Base-by-base conservation (phyloP, 2,329 filamentous ascomycete genomes). In the Reticulascus tulasneorum region DNA sequence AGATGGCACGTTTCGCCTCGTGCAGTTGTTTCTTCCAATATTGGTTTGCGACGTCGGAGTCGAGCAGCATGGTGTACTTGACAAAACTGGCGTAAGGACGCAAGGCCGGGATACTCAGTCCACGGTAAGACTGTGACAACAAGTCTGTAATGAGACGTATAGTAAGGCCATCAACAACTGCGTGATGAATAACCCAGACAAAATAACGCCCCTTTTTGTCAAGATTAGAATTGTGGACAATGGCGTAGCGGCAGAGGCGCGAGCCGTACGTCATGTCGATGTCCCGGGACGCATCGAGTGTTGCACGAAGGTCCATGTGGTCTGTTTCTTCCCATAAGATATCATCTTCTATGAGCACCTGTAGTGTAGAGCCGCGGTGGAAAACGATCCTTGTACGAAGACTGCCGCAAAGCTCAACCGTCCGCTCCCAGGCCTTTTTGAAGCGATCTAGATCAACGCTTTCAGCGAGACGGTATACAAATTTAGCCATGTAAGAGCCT, bases 371-470 rank as follows among this genome's bases (percentile, higher is more conserved):
- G 18, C 32, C 35, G 15, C 41, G 21, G 11, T 38, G 18, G 7
- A 35, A 33, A 19, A 37, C 29, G 4, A 42, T 42, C 7, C 35
- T 20, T 6, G 40, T 42, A 6, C 35, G 35, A 15, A 42, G 32
- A 13, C 28, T 38, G 11, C 13, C 15, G 33, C 32, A 38, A 12
- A 34, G 16, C 6, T 15, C 5, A 1, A 43, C 13, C 16, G 37
- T 37, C 5, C 13, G 15, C 13, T 44, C 38, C 56, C 55, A 60
- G 7, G 56, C 53, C 3, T 40, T 34, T 34, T 52, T 50, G 48
- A 59, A 59, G 8, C 22, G 39, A 4, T 7, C 28, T 20, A 30
- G 12, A 12, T 30, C 28, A 6, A 30, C 28, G 22, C 7, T 20
- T 30, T 12, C 4, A 17, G 17, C 13, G 36, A 33, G 18, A 33